A percentile compares a stretch with the other conserved stretches of the same genome.
These are phyloP conservation scores for Pythium brachiatum DNA, from an alignment of 352 stramenopile genomes.

Conservation along the genomic window DNA sequence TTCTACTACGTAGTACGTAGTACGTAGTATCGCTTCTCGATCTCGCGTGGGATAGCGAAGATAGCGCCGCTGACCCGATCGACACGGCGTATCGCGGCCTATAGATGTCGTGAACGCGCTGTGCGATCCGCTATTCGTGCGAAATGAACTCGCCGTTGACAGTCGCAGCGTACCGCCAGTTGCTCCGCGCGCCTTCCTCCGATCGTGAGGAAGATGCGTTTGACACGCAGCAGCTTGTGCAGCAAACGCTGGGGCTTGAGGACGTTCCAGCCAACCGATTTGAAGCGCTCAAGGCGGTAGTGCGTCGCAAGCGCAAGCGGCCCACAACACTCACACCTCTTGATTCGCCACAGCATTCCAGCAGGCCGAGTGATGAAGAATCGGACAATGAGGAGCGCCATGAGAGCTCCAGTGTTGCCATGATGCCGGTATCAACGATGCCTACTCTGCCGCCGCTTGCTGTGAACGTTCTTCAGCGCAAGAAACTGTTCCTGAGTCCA, in stretches of 20 bases:
- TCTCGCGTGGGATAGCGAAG: no score
- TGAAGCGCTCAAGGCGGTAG: constrained; percentile 14
- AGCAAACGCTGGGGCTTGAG: neutral
- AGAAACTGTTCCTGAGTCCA: constrained; percentile 35
- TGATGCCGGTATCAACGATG: neutral
- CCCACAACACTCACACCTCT: constrained; percentile 4
- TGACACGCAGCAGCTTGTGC: neutral
- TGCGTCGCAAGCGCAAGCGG: constrained; percentile 20
- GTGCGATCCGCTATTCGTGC: neutral
- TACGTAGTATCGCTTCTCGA: no score
- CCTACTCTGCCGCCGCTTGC: constrained; percentile 35
- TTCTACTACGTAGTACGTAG: no score
- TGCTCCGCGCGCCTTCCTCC: constrained; percentile 8
- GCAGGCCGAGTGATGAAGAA: neutral
- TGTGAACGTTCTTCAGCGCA: constrained; percentile 39
- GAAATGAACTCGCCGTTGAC: constrained; percentile 26
- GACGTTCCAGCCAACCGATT: neutral
- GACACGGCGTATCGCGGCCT: no score
- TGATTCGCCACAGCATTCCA: constrained; percentile 6
- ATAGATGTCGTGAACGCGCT: neutral
- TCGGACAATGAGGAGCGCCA: neutral
- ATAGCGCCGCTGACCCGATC: no score
- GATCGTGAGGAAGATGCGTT: constrained; percentile 31
- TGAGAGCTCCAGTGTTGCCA: neutral
- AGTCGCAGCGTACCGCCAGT: constrained; percentile 21